A percentile compares a stretch with the other conserved stretches of the same genome.
phyloP scores from a whole-genome alignment of 2,329 filamentous ascomycete species.

The Fusarium beomiforme region DNA sequence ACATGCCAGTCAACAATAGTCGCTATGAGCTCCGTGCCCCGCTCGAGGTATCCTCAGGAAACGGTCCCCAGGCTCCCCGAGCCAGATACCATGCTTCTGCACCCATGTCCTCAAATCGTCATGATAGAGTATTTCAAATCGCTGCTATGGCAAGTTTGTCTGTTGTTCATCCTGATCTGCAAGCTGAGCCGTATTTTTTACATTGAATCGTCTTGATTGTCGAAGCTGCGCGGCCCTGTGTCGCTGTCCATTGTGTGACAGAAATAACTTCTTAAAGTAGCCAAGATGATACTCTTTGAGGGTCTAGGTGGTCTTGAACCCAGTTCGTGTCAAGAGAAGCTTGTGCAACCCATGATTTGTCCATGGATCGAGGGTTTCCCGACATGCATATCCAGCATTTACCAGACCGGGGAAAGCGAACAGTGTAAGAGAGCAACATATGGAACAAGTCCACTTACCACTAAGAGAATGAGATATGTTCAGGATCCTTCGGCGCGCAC shows the following conservation, averaged over 20 bases:
- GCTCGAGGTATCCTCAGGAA: conserved; percentile 18
- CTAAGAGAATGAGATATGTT: conserved; percentile 52
- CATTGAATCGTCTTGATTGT: not conserved
- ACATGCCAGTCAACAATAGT: conserved; percentile 18
- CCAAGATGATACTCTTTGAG: not conserved
- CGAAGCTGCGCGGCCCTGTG: not conserved
- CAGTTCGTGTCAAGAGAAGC: not conserved
- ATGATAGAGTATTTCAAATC: not conserved
- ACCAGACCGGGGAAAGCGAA: not conserved
- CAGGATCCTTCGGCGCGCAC: conserved; percentile 46
- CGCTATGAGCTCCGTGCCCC: conserved; percentile 33
- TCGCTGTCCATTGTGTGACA: not conserved
- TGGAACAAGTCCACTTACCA: conserved; percentile 47
- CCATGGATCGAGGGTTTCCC: not conserved
- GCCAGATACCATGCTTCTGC: not conserved
- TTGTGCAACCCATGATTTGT: not conserved
- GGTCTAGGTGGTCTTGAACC: no score
- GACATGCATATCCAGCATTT: not conserved
- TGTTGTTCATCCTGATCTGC: not conserved
- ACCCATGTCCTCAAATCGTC: not conserved
- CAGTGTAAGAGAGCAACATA: conserved; percentile 5
- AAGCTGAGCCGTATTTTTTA: not conserved
- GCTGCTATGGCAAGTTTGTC: not conserved
- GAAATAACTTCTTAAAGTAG: not conserved
- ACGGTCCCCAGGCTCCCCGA: not conserved